Evolutionary conservation across 2,329 filamentous ascomycete species (phyloP), one percentile per base, ranked within the genome.

Genomic region (Lachnellula hyalina): DNA sequence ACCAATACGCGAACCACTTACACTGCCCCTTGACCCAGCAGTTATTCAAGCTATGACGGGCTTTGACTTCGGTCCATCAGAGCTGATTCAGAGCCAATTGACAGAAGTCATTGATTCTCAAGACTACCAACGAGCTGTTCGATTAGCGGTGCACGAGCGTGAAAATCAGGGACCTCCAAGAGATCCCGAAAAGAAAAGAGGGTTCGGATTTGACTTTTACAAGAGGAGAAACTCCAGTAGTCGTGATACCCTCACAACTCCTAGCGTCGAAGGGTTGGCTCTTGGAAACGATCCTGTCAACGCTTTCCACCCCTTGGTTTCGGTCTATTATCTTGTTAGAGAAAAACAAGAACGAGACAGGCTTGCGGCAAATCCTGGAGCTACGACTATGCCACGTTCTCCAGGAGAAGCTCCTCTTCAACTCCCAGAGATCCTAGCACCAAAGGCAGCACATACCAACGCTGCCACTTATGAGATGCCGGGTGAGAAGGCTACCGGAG

Each of bases 31-130:
- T 9, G 93, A 97, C 67, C 77, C 81, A 1, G 86, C 89, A 44
- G 86, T 97, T 4, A 83, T 99, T 54, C 83, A 90, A 48, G 92
- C 89, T 63, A 99, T 99, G 94, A 95, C 91, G 23, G 94, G 94
- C 2, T 99, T 99, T 71, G 96, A 97, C 71, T 99, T 97, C 74
- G 94, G 94, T 0, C 81, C 90, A 0, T 81, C 90, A 1, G 91
- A 96, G 51, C 82, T 83, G 54, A 96, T 99, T 67, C 86, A 83
- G 54, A 76, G 83, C 2, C 90, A 96, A 68, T 80, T 99, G 44
- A 89, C 85, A 9, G 89, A 87, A 60, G 82, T 92, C n/a, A 82
- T 99, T 57, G 89, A 95, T 65, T 96, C 92, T 0, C 91, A 96
- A 6, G 93, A 97, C 41, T 99, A 99, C 64, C 90, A 96, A 65